Conservation (phyloP, 2,329 filamentous ascomycete genomes). For the Metarhizium robertsii region DNA sequence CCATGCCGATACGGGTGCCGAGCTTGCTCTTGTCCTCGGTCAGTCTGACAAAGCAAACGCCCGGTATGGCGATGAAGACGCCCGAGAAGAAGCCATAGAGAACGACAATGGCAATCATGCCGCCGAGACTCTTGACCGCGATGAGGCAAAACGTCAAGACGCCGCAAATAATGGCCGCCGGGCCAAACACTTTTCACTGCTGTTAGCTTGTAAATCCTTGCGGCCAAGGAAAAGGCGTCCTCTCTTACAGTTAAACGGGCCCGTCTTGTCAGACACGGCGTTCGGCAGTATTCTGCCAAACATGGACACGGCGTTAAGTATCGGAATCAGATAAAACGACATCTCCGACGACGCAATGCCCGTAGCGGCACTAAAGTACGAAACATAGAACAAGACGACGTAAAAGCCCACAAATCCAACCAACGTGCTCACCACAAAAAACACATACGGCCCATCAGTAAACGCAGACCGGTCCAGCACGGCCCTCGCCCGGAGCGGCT, state of each 20-base stretch:
- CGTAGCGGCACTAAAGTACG: constrained; percentile 22
- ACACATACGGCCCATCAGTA: constrained; percentile 5
- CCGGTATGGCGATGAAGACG: constrained; percentile 33
- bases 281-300: neutral
- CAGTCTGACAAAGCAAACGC: constrained; percentile 28
- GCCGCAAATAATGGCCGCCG: neutral
- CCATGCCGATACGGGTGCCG: constrained; percentile 29
- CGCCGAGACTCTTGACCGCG: constrained; percentile 15
- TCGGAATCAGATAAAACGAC: constrained; percentile 32
- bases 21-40: constrained; percentile 24
- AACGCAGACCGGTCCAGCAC: constrained; percentile 15
- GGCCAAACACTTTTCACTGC: neutral
- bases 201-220: no score
- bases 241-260: neutral
- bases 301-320: constrained; percentile 39
- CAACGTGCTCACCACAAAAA: constrained; percentile 17
- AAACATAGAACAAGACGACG: constrained; percentile 29
- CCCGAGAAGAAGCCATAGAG: constrained; percentile 38
- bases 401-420: constrained; percentile 31
- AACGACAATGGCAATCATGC: constrained; percentile 29
- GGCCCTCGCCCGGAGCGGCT: constrained; percentile 12
- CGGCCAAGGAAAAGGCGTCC: no score
- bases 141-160: neutral
- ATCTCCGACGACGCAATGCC: constrained; percentile 27
- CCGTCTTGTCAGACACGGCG: neutral